These are phyloP conservation scores for Solanum ossicruentum DNA, from an alignment of 257 asterid genomes.

Conservation along the genomic window DNA sequence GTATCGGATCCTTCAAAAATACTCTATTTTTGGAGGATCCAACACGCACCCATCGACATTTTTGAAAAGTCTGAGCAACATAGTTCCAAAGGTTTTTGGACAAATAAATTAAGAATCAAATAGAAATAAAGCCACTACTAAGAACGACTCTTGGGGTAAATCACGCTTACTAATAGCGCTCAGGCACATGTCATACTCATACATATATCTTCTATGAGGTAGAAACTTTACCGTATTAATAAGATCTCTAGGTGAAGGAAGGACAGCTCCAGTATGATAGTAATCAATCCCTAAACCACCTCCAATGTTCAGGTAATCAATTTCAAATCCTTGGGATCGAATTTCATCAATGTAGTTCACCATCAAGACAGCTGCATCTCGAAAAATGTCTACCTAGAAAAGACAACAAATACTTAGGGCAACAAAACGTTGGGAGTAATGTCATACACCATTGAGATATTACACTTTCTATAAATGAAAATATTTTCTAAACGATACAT, in stretches of 20 bases:
- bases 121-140: background rate
- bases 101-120: background rate
- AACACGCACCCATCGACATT: no score
- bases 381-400: conserved; percentile 84
- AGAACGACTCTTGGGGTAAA: background rate
- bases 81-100: background rate
- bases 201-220: background rate
- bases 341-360: conserved; percentile 84
- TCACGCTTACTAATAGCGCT: background rate
- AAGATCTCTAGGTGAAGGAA: conserved; percentile 85
- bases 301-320: conserved; percentile 80
- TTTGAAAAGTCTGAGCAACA: no score
- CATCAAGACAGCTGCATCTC: conserved; percentile 95
- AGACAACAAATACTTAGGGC: background rate
- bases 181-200: background rate
- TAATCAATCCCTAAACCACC: conserved; percentile 97
- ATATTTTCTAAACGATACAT: background rate
- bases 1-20: no score
- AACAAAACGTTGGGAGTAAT: background rate
- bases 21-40: no score
- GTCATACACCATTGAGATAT: background rate
- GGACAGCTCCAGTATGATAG: conserved; percentile 81
- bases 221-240: conserved; percentile 60
- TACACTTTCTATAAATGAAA: background rate
- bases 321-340: conserved; percentile 86